Conservation (phyloP, 805 yeast species). For the Candida caryicola region DNA sequence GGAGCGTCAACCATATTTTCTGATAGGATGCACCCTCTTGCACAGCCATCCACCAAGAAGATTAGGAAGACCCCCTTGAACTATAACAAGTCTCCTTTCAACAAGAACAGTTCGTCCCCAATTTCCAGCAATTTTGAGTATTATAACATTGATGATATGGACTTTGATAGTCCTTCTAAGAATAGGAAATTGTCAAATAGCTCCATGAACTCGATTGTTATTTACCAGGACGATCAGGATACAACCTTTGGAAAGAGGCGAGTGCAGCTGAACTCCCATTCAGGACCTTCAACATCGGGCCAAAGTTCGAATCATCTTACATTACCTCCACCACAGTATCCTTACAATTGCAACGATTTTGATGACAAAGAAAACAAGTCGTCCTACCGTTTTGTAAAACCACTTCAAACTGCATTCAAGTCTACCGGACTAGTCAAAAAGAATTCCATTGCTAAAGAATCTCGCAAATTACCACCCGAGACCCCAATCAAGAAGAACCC, state of each 20-base stretch:
- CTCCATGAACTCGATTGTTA: constrained; percentile 17
- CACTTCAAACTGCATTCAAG: constrained; percentile 80
- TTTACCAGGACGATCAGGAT: constrained; percentile 22
- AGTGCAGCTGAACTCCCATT: neutral
- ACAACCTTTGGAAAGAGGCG: constrained; percentile 2
- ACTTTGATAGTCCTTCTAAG: constrained; percentile 30
- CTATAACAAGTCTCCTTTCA: constrained; percentile 13
- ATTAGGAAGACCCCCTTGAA: constrained; percentile 13
- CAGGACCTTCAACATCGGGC: constrained; percentile 20
- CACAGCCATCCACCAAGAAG: constrained; percentile 8
- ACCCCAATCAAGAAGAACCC: constrained; percentile 45
- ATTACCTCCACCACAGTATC: constrained; percentile 1
- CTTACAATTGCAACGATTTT: constrained; percentile 5
- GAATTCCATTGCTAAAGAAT: constrained; percentile 24
- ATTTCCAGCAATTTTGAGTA: constrained; percentile 17
- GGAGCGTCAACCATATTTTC: constrained; percentile 3
- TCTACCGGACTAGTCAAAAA: constrained; percentile 68
- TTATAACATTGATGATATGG: constrained; percentile 27
- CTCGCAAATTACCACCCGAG: constrained; percentile 39
- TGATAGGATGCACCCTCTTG: neutral
- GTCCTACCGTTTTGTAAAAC: constrained; percentile 68
- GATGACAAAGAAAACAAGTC: constrained; percentile 40
- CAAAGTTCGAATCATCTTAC: constrained; percentile 38
- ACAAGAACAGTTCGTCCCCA: constrained; percentile 12
- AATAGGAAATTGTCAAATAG: constrained; percentile 23